Evolutionary conservation across 805 yeast genomes (phyloP).

Genomic region (Candida yuanshanica): DNA sequence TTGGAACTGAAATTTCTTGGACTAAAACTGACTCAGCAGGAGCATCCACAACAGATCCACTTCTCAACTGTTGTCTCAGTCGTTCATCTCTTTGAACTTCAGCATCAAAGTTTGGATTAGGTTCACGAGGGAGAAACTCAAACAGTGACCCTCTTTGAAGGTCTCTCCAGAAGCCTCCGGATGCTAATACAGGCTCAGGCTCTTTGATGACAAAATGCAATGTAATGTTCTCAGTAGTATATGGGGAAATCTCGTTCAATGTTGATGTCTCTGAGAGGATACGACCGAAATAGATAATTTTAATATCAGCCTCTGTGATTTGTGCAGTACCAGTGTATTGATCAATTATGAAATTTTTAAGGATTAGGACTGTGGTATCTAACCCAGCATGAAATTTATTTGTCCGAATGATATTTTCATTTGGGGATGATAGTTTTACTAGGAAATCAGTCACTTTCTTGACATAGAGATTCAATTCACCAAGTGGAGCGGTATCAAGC

Average conservation of each 20-base stretch:
- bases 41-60: not conserved
- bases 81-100: slow-evolving; percentile 22
- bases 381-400: slow-evolving; percentile 11
- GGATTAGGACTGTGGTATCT: slow-evolving; percentile 16
- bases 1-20: slow-evolving; percentile 1
- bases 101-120: slow-evolving; percentile 22
- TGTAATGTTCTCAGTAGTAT: slow-evolving; percentile 2
- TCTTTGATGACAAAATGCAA: slow-evolving; percentile 21
- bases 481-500: slow-evolving; percentile 30
- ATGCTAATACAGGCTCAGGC: slow-evolving; percentile 8
- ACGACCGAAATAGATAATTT: slow-evolving; percentile 23
- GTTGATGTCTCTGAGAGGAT: slow-evolving; percentile 14
- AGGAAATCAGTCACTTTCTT: slow-evolving; percentile 18
- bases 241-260: slow-evolving; percentile 13
- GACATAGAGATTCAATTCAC: slow-evolving; percentile 23
- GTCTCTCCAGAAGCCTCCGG: slow-evolving; percentile 25
- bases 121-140: slow-evolving; percentile 27
- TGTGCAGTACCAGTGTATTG: slow-evolving; percentile 16
- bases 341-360: slow-evolving; percentile 22
- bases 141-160: slow-evolving; percentile 22
- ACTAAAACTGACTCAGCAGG: slow-evolving; percentile 2
- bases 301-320: slow-evolving; percentile 18
- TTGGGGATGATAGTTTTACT: slow-evolving; percentile 23
- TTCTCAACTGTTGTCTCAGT: slow-evolving; percentile 18
- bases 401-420: slow-evolving; percentile 10